Percentiles rank a stretch among this genome's conserved stretches.
These are phyloP conservation scores for Alopecurus myosuroides DNA, from an alignment of 176 grass and related monocot species.

Conservation along the genomic window DNA sequence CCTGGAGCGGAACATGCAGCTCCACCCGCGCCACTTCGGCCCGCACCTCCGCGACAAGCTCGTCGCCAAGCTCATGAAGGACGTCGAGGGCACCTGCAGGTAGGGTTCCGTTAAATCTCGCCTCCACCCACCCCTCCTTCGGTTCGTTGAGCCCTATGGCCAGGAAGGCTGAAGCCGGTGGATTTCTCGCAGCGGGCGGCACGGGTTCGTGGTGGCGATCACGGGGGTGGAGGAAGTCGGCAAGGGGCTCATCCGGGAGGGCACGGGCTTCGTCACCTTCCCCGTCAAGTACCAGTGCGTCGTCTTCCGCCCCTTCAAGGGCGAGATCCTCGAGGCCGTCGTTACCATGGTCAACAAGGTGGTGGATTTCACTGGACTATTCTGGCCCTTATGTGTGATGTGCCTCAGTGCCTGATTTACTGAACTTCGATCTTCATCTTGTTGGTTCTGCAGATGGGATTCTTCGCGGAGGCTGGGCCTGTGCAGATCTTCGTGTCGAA, in stretches of 20 bases:
- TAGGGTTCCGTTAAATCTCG: constrained; percentile 5
- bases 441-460: constrained; percentile 74
- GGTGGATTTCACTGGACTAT: not conserved
- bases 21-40: constrained; percentile 93
- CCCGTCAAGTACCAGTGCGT: constrained; percentile 99
- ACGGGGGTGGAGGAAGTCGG: constrained; percentile 95
- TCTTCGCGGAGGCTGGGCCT: constrained; percentile 93
- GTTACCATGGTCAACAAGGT: constrained; percentile 99
- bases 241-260: constrained; percentile 93
- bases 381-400: not conserved
- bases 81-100: constrained; percentile 98
- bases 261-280: constrained; percentile 94
- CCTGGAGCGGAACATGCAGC: constrained; percentile 96
- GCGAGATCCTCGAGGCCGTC: constrained; percentile 92
- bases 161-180: not conserved
- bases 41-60: constrained; percentile 95
- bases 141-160: not conserved
- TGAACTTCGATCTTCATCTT: not conserved
- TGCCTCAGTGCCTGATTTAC: not conserved
- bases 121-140: not conserved
- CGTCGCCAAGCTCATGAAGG: constrained; percentile 97
- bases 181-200: constrained; percentile 53
- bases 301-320: constrained; percentile 95
- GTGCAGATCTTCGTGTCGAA: constrained; percentile 98
- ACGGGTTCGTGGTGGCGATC: constrained; percentile 98